These are phyloP conservation scores for Pterocarpus santalinus DNA, from an alignment of 306 rosid genomes.

Conservation along the genomic window DNA sequence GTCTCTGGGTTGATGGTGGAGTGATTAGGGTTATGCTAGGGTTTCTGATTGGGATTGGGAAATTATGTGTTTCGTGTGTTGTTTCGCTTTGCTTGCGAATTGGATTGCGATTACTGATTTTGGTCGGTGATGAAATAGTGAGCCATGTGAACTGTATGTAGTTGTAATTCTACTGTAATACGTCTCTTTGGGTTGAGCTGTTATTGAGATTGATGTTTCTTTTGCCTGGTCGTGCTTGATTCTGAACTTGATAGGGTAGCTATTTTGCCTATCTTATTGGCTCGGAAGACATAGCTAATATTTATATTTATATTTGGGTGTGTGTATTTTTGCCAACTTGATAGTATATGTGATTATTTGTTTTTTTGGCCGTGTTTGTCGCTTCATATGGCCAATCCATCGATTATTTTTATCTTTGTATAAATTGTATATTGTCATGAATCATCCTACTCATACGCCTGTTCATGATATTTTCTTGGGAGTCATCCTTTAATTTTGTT, in stretches of 20 bases:
- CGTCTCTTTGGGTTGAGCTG: background rate
- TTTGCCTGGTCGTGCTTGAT: background rate
- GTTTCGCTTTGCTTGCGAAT: background rate
- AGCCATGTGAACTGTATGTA: background rate
- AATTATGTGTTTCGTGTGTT: background rate
- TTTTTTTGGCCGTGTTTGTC: background rate
- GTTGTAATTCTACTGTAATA: background rate
- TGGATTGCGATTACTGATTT: background rate
- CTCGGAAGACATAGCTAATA: background rate
- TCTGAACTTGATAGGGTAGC: background rate
- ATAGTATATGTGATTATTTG: background rate
- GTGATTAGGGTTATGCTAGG: slow-evolving; percentile 10
- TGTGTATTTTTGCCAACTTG: background rate
- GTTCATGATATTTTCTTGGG: too few relatives aligned
- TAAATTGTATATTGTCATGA: background rate
- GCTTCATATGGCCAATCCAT: background rate
- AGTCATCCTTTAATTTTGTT: too few relatives aligned
- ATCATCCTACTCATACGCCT: too few relatives aligned
- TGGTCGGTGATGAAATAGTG: background rate
- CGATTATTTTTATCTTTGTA: background rate
- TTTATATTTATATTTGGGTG: background rate
- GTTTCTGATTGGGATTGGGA: background rate
- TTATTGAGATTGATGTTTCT: background rate
- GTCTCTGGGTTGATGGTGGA: background rate
- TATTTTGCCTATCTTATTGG: background rate